Evolutionary conservation across 108 stramenopile genomes (phyloP).

Genomic region (Nitzschia sp.): DNA sequence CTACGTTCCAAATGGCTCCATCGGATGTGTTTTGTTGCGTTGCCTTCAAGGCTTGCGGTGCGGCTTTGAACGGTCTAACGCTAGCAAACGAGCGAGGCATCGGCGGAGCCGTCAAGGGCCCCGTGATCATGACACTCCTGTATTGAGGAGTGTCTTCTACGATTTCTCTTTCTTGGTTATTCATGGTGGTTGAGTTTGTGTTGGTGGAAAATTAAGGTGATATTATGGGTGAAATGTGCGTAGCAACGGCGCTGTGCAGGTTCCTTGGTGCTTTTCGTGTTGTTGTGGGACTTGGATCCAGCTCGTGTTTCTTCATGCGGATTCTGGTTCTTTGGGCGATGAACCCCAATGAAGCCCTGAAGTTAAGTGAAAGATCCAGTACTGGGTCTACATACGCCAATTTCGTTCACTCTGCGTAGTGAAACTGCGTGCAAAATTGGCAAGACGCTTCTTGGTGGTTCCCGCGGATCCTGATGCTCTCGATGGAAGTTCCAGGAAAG

Average conservation of each 20-base stretch:
- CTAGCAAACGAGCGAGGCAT: conserved; percentile 10
- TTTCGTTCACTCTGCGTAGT: not conserved
- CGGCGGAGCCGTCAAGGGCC: conserved; percentile 15
- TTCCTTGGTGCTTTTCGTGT: not conserved
- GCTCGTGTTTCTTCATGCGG: not conserved
- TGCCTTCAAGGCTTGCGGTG: not conserved
- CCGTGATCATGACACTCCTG: conserved; percentile 31
- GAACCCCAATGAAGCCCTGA: not conserved
- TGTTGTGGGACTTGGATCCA: not conserved
- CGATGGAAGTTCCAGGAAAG: not conserved
- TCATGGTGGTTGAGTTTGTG: not conserved
- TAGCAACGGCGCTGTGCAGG: too few relatives aligned
- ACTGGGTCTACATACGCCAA: not conserved
- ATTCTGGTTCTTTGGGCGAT: not conserved
- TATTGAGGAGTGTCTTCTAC: conserved; percentile 33
- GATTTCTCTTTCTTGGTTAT: conserved; percentile 7
- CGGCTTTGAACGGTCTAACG: conserved; percentile 12
- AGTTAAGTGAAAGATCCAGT: too few relatives aligned
- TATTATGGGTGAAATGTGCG: too few relatives aligned
- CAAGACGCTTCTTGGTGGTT: not conserved
- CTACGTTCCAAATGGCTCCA: conserved; percentile 7
- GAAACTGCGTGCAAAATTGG: too few relatives aligned
- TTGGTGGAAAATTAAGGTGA: not conserved
- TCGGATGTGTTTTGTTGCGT: not conserved
- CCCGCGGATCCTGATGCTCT: not conserved